Evolutionary conservation across 352 stramenopile species (phyloP).

Genomic region (Pythium phragmitis): DNA sequence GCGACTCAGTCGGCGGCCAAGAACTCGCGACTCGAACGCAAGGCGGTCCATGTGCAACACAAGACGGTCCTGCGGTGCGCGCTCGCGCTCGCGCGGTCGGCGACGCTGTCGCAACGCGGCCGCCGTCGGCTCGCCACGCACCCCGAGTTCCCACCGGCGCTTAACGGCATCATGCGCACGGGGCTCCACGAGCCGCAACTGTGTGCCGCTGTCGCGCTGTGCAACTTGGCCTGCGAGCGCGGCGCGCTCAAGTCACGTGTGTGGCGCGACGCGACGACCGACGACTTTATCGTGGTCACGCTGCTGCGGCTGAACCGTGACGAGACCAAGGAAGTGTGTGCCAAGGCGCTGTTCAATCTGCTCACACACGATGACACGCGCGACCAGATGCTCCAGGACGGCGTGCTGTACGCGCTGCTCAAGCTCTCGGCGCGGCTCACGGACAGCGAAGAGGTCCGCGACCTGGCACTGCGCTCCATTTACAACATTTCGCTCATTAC

Average conservation of each 20-base stretch:
- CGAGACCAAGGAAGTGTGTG: conserved; percentile 81
- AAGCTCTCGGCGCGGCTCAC: conserved; percentile 67
- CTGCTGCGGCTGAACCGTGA: conserved; percentile 81
- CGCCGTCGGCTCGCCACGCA: conserved; percentile 46
- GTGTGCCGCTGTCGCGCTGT: conserved; percentile 83
- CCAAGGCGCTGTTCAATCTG: conserved; percentile 85
- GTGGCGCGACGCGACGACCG: conserved; percentile 67
- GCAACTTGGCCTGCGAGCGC: conserved; percentile 75
- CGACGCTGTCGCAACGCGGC: conserved; percentile 46
- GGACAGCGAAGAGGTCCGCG: conserved; percentile 71
- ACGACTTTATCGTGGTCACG: conserved; percentile 88
- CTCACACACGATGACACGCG: conserved; percentile 76
- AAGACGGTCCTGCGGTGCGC: conserved; percentile 56
- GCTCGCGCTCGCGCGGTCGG: conserved; percentile 61
- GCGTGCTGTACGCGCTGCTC: conserved; percentile 82
- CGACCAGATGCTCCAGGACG: conserved; percentile 69
- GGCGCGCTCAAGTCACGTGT: conserved; percentile 36
- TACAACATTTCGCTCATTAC: conserved; percentile 78
- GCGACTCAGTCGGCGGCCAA: conserved; percentile 54
- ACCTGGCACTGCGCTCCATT: conserved; percentile 65
- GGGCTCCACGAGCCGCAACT: conserved; percentile 81
- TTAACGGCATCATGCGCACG: conserved; percentile 86
- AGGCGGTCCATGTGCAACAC: conserved; percentile 45
- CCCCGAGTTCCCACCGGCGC: conserved; percentile 52
- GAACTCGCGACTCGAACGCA: conserved; percentile 53